Conservation (phyloP, 2,329 filamentous ascomycete species). For the Lachnellula willkommii region DNA sequence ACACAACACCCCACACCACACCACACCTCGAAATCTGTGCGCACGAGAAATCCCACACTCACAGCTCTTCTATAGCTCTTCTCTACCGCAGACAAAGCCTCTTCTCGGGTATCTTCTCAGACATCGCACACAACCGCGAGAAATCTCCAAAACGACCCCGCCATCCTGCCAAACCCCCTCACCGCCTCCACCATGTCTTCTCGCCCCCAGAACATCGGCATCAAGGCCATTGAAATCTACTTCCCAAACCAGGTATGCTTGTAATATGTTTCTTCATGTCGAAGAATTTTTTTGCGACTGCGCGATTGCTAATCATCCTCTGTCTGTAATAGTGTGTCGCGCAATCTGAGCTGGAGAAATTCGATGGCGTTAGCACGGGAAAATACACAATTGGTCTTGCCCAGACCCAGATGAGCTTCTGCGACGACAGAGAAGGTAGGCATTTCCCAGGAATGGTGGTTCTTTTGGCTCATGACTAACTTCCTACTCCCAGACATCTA, state of each 20-base stretch:
- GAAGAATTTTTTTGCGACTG: neutral
- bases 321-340: slow-evolving; percentile 63
- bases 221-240: slow-evolving; percentile 90
- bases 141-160: neutral
- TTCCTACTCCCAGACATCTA: slow-evolving; percentile 64
- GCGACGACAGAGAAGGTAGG: slow-evolving; percentile 80
- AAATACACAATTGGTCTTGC: slow-evolving; percentile 91
- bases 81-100: no score
- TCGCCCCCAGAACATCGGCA: slow-evolving; percentile 81
- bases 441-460: neutral
- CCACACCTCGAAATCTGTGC: no score
- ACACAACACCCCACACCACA: no score
- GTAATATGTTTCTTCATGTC: neutral
- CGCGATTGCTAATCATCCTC: slow-evolving; percentile 15
- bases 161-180: slow-evolving; percentile 8
- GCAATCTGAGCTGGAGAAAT: slow-evolving; percentile 76
- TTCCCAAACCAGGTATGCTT: slow-evolving; percentile 73
- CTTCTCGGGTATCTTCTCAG: neutral
- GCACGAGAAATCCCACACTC: no score
- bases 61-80: no score
- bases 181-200: slow-evolving; percentile 53
- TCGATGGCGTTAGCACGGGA: slow-evolving; percentile 73
- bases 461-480: neutral
- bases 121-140: neutral
- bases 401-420: slow-evolving; percentile 90